phyloP scores from a whole-genome alignment of 495 filamentous ascomycete genomes.

The Paragyromitra xinjiangensis region DNA sequence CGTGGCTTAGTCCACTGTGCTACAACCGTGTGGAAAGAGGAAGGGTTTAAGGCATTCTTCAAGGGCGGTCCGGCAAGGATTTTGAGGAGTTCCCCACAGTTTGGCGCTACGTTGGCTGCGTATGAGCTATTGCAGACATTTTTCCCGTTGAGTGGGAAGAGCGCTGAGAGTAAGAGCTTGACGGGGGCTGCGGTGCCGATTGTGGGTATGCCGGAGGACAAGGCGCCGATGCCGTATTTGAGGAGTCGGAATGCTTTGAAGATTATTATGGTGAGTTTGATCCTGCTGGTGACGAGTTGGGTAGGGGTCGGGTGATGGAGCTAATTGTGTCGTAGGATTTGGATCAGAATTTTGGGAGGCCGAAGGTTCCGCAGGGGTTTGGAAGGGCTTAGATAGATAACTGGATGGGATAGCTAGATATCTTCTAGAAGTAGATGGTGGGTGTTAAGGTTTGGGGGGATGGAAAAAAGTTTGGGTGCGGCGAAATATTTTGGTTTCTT shows the following conservation, averaged over 20 bases:
- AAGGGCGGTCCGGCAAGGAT: constrained; percentile 97
- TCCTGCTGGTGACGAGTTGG: too few relatives aligned
- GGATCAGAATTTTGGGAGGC: constrained; percentile 84
- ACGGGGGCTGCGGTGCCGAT: constrained; percentile 57
- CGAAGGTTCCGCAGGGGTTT: constrained; percentile 65
- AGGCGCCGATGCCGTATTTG: constrained; percentile 78
- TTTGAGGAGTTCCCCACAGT: constrained; percentile 91
- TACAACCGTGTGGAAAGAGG: constrained; percentile 80
- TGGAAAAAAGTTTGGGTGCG: background rate
- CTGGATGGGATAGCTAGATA: too few relatives aligned
- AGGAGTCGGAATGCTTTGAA: constrained; percentile 94
- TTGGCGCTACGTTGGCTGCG: constrained; percentile 93
- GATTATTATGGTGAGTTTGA: constrained; percentile 72
- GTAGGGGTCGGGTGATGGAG: too few relatives aligned
- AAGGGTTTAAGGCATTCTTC: constrained; percentile 96
- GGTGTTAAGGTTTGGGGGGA: too few relatives aligned
- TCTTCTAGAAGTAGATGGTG: too few relatives aligned
- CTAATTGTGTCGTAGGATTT: constrained; percentile 66
- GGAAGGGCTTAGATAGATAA: constrained; percentile 34
- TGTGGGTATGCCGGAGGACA: constrained; percentile 62
- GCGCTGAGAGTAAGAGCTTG: constrained; percentile 60
- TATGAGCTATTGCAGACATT: constrained; percentile 89
- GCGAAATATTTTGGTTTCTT: constrained; percentile 28
- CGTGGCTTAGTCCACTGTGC: constrained; percentile 88
- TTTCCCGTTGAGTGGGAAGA: constrained; percentile 80